phyloP scores from a whole-genome alignment of 208 protist genomes.

The Leishmania aethiopica region DNA sequence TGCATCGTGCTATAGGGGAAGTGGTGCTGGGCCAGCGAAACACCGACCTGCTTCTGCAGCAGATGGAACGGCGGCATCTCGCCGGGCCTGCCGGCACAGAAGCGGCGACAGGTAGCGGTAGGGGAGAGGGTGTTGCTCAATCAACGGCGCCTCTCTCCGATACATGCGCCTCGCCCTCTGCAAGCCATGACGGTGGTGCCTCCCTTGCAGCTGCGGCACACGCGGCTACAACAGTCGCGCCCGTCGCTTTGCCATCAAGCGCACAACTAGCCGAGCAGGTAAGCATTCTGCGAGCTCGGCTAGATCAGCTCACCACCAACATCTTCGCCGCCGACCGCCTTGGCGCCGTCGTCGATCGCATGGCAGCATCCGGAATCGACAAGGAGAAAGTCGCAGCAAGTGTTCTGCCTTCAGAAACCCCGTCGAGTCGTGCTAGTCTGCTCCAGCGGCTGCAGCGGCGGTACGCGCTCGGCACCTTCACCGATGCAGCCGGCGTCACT shows the following conservation, averaged over 20 bases:
- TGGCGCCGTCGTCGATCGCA: conserved; percentile 1
- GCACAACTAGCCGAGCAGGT: conserved; percentile 26
- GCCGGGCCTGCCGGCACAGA: background rate
- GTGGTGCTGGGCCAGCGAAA: conserved; percentile 61
- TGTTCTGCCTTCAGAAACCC: background rate
- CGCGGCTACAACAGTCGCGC: background rate
- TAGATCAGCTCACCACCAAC: conserved; percentile 43
- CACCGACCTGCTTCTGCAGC: conserved; percentile 62
- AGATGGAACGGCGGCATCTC: conserved; percentile 62
- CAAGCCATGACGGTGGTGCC: background rate
- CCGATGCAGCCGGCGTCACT: conserved; percentile 48
- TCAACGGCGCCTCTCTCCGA: background rate
- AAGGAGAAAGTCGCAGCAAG: background rate
- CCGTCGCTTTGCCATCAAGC: background rate
- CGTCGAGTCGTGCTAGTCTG: conserved; percentile 13
- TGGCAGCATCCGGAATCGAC: background rate
- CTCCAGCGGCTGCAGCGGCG: conserved; percentile 20
- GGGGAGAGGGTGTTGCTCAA: background rate
- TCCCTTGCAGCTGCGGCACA: background rate
- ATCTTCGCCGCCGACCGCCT: conserved; percentile 43
- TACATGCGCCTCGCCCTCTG: background rate
- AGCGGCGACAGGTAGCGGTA: background rate
- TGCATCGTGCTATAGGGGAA: conserved; percentile 49
- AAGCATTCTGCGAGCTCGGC: conserved; percentile 36
- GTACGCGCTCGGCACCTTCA: conserved; percentile 33